Conservation (phyloP, 163 green algal genomes). For the Trebouxia gelatinosa region DNA sequence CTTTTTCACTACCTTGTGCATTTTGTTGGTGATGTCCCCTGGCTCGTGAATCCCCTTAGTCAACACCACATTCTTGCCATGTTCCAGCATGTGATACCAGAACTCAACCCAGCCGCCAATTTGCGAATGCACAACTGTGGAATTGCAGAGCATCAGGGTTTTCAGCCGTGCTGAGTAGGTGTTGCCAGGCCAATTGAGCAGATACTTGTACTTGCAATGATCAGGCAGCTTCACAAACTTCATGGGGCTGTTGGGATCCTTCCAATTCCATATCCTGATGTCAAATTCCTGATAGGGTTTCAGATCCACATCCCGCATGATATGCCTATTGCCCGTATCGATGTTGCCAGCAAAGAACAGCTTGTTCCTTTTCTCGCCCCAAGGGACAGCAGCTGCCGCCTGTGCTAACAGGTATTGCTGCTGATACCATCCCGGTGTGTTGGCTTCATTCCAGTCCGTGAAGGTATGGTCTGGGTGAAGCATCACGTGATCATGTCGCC, state of each 20-base stretch:
- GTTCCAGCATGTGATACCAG: slow-evolving; percentile 21
- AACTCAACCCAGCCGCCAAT: slow-evolving; percentile 17
- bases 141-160: slow-evolving; percentile 26
- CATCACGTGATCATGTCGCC: slow-evolving; percentile 15
- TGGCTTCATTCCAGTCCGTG: slow-evolving; percentile 25
- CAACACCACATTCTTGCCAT: slow-evolving; percentile 28
- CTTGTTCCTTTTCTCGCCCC: not conserved
- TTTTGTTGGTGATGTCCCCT: slow-evolving; percentile 3
- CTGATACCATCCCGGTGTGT: slow-evolving; percentile 20
- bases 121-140: slow-evolving; percentile 18
- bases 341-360: slow-evolving; percentile 27
- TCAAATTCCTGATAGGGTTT: slow-evolving; percentile 2
- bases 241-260: slow-evolving; percentile 15
- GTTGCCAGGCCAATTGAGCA: slow-evolving; percentile 25
- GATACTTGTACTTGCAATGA: slow-evolving; percentile 12
- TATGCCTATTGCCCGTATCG: slow-evolving; percentile 15
- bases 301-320: slow-evolving; percentile 21
- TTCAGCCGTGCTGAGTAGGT: slow-evolving; percentile 22
- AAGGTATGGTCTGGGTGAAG: slow-evolving; percentile 26
- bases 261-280: slow-evolving; percentile 21
- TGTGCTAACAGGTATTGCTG: slow-evolving; percentile 19
- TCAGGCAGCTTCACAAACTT: slow-evolving; percentile 26
- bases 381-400: slow-evolving; percentile 2
- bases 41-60: slow-evolving; percentile 21
- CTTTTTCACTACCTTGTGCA: slow-evolving; percentile 25